Conservation (phyloP, 2,329 filamentous ascomycete species). For the Claviceps citrina region DNA sequence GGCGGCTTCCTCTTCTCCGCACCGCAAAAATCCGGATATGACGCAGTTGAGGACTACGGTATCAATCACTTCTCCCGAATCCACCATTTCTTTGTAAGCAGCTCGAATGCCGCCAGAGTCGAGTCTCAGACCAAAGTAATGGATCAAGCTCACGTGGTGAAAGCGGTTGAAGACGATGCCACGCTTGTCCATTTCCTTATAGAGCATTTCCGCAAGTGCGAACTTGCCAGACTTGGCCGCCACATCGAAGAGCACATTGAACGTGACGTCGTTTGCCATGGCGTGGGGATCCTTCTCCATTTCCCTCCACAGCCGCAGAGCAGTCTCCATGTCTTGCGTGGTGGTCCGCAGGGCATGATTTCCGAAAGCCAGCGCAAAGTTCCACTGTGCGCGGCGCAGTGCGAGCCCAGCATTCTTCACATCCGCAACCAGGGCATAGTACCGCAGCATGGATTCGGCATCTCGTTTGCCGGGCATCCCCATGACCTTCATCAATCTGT, state of each 20-base stretch:
- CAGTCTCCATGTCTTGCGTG: constrained; percentile 44
- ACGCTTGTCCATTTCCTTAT: constrained; percentile 63
- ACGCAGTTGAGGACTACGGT: constrained; percentile 76
- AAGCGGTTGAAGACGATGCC: constrained; percentile 57
- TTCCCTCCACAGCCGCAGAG: constrained; percentile 67
- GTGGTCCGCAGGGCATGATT: constrained; percentile 46
- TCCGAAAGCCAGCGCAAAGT: constrained; percentile 64
- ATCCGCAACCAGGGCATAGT: constrained; percentile 71
- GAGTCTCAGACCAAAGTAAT: constrained; percentile 61
- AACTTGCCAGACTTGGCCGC: constrained; percentile 78
- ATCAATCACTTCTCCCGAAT: constrained; percentile 75
- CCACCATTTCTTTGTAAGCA: constrained; percentile 71
- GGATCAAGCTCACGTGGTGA: constrained; percentile 68
- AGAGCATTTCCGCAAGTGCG: constrained; percentile 66
- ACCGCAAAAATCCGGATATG: constrained; percentile 60
- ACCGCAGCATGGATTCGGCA: constrained; percentile 56
- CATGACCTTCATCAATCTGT: constrained; percentile 51
- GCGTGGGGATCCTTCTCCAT: constrained; percentile 66
- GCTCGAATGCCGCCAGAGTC: constrained; percentile 60
- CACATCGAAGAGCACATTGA: constrained; percentile 83
- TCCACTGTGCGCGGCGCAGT: constrained; percentile 61
- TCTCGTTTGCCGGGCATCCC: constrained; percentile 44
- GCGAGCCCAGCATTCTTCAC: constrained; percentile 59
- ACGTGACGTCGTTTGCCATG: constrained; percentile 59
- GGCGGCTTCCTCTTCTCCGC: constrained; percentile 61